Base-by-base conservation (phyloP, 2,329 filamentous ascomycete genomes). In the Fusarium proliferatum region DNA sequence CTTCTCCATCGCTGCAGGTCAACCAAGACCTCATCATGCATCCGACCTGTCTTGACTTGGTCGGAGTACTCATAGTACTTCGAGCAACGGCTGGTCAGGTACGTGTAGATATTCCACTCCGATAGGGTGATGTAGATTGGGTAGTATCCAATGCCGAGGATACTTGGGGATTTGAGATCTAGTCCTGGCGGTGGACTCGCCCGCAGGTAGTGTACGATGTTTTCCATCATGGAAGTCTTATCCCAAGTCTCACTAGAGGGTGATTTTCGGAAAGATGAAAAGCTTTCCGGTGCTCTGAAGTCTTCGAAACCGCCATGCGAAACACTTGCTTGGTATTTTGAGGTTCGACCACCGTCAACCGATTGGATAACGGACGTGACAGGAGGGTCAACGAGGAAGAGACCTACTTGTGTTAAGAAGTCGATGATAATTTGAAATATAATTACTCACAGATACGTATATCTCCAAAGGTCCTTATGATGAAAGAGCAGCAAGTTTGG, bases 131-230 rank as follows among this genome's bases (percentile, higher is more conserved):
- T 56, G 0, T 57, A 49, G 2, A 68, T 34, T 0, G n/a, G 26
- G 8, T 67, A 56, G 12, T 56, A 68, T 0, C 34, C 34, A 3
- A 67, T n/a, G 7, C 42, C 17, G 0, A 34, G 9, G 6, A 28
- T 16, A 2, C 48, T 36, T 2, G n/a, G 30, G 0, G 48, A 34
- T 0, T 8, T 19, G 0, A 34, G 0, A 9, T 26, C 11, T 5
- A 52, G 2, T 0, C n/a, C 30, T 0, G 33, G 49, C 0, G 49
- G 33, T 19, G 33, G 16, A 1, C n/a, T 6, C 0, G 3, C n/a
- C 33, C 0, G 13, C 2, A 5, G 17, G 9, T 67, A 67, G 11
- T 56, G 8, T 0, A n/a, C 0, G 0, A 68, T 6, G 0, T 17
- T 61, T 5, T 67, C 33, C 3, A 41, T 11, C 55, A 62, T 61